Evolutionary conservation across 352 stramenopile species (phyloP).

Genomic region (Globisporangium camurandrum): DNA sequence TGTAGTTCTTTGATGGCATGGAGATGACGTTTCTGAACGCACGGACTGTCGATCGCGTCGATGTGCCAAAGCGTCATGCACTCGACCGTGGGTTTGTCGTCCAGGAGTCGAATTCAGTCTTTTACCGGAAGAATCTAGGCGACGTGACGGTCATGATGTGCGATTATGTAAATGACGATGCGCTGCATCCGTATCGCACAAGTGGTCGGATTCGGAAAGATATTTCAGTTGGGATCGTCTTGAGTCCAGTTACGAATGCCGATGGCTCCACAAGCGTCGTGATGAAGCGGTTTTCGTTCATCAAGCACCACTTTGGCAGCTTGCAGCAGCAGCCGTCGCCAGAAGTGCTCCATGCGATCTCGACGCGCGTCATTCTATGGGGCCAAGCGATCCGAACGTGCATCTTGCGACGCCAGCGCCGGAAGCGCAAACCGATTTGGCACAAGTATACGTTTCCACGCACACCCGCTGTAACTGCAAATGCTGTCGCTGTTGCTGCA

Average conservation of each 20-base stretch:
- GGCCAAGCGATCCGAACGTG: constrained; percentile 51
- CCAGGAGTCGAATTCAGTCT: constrained; percentile 65
- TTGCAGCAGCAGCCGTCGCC: constrained; percentile 26
- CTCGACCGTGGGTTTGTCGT: constrained; percentile 57
- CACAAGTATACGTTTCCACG: constrained; percentile 31
- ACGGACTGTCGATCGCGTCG: constrained; percentile 54
- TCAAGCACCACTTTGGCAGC: constrained; percentile 63
- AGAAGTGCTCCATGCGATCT: constrained; percentile 53
- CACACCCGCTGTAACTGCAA: neutral
- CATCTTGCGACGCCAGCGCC: constrained; percentile 26
- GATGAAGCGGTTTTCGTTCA: constrained; percentile 76
- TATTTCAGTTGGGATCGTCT: constrained; percentile 60
- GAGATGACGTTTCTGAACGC: constrained; percentile 44
- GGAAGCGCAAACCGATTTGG: constrained; percentile 28
- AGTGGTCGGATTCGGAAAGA: constrained; percentile 74
- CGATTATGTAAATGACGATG: constrained; percentile 74
- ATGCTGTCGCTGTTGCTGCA: too few species aligned
- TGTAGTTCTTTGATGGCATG: constrained; percentile 49
- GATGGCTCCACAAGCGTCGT: constrained; percentile 59
- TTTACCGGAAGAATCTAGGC: constrained; percentile 50
- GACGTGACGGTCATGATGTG: constrained; percentile 56
- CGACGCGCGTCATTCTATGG: constrained; percentile 58
- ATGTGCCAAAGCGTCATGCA: constrained; percentile 44
- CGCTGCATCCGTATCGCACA: constrained; percentile 62
- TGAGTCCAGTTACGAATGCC: constrained; percentile 46